Evolutionary conservation across 2,329 filamentous ascomycete genomes (phyloP), one percentile per base, ranked within the genome.

Genomic region (Ophiostoma sp.): DNA sequence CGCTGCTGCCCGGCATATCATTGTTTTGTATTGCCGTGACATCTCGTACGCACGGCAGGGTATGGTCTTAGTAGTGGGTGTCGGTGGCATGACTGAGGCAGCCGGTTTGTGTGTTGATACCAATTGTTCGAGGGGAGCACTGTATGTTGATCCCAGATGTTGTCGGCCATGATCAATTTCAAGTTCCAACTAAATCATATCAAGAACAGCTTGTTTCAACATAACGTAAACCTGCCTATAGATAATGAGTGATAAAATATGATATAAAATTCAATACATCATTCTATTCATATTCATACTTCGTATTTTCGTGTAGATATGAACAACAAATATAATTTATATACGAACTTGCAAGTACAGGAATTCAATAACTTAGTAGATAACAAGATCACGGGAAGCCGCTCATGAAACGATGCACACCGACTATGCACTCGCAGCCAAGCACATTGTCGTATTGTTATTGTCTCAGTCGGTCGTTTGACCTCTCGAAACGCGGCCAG

Each of bases 391-490:
- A 36, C 49, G n/a, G 27, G 8, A 55, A 55, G 27, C 49, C 27
- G 49, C 49, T 55, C n/a, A 60, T 60, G 55, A 60, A 60, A 60
- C 55, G 12, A 16, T 27, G 27, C 27, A 27, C 27, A 27, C 27
- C 27, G 27, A 27, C 27, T 27, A 27, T 27, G 14, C 9, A 38
- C 55, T 7, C 55, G 27, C 27, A 60, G 55, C 55, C 27, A 60
- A 60, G 55, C 55, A 36, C 9, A 12, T 55, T 55, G 18, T 60
- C 55, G 27, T 18, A 14, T 60, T 60, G 55, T 60, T 60, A 38
- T 60, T 60, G 55, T 60, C 55, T 60, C 55, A 60, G 55, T 60
- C 9, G 27, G 55, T 38, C 55, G 55, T 38, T 60, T 60, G 14
- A 38, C 9, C n/a, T 58, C 52, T 38, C 55, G 55, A 60, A 60